Percentiles rank a stretch among this genome's conserved stretches.
phyloP scores from a whole-genome alignment of 148 eudicot species.

The Nepenthes gracilis region DNA sequence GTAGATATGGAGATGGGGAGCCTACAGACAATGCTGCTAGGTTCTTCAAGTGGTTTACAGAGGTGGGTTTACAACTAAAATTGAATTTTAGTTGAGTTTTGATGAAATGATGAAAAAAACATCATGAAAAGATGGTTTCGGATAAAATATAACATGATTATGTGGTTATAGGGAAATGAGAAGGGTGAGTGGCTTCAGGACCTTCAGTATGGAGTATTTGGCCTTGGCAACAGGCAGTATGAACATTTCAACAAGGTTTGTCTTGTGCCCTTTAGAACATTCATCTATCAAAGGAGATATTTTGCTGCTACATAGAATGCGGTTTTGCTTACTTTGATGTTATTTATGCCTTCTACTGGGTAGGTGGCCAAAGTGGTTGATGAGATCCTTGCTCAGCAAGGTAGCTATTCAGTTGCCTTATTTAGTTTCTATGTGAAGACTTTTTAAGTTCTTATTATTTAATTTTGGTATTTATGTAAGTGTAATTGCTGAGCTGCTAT shows the following conservation, averaged over 20 bases:
- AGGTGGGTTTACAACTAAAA: slow-evolving; percentile 28
- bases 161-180: slow-evolving; percentile 39
- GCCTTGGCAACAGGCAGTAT: slow-evolving; percentile 87
- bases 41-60: slow-evolving; percentile 85
- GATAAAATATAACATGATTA: background rate
- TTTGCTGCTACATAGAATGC: background rate
- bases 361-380: slow-evolving; percentile 79
- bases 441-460: background rate
- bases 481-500: too few species aligned
- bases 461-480: background rate
- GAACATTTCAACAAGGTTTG: slow-evolving; percentile 96
- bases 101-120: background rate
- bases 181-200: slow-evolving; percentile 71
- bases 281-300: background rate
- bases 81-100: background rate
- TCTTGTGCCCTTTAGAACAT: background rate
- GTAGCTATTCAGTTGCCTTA: slow-evolving; percentile 17
- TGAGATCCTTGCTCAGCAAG: slow-evolving; percentile 51
- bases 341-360: slow-evolving; percentile 4
- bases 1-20: slow-evolving; percentile 97
- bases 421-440: background rate
- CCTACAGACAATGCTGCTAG: slow-evolving; percentile 97
- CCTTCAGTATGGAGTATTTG: slow-evolving; percentile 68
- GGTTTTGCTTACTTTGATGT: background rate
- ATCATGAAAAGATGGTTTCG: background rate